A percentile compares a stretch with the other conserved stretches of the same genome.
Evolutionary conservation across 2,329 filamentous ascomycete genomes (phyloP).

Genomic region (Simplicillium aogashimaense): DNA sequence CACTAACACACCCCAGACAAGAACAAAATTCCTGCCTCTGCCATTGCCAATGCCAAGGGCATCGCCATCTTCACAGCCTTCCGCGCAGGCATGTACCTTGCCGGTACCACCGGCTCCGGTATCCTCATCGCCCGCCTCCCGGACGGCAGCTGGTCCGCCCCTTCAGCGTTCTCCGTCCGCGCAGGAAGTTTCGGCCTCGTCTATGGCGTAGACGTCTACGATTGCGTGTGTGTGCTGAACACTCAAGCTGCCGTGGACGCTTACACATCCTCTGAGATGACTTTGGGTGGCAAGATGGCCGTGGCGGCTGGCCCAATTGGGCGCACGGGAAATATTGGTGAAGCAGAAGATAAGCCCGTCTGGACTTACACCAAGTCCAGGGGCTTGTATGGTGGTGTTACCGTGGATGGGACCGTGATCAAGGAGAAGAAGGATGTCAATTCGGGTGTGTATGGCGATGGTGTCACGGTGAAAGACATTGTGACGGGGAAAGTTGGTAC

Average conservation of each 20-base stretch:
- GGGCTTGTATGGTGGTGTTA: slow-evolving; percentile 57
- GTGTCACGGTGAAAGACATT: neutral
- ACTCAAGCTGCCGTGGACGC: slow-evolving; percentile 55
- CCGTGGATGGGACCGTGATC: slow-evolving; percentile 66
- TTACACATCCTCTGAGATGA: slow-evolving; percentile 56
- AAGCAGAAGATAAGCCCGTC: slow-evolving; percentile 44
- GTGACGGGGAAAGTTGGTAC: no score
- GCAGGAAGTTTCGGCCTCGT: slow-evolving; percentile 61
- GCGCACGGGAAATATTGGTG: slow-evolving; percentile 52
- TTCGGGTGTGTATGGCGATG: slow-evolving; percentile 54
- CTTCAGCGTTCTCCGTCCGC: slow-evolving; percentile 61
- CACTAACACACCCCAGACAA: slow-evolving; percentile 5
- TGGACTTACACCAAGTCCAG: slow-evolving; percentile 39
- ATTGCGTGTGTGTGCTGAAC: slow-evolving; percentile 67
- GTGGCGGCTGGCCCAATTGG: slow-evolving; percentile 49
- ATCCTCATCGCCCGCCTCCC: slow-evolving; percentile 39
- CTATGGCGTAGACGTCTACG: slow-evolving; percentile 65
- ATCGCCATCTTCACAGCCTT: slow-evolving; percentile 51
- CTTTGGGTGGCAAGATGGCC: slow-evolving; percentile 57
- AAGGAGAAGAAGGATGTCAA: slow-evolving; percentile 65
- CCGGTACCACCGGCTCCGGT: slow-evolving; percentile 46
- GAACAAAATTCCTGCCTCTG: slow-evolving; percentile 23
- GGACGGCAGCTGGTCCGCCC: slow-evolving; percentile 56
- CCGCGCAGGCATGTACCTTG: slow-evolving; percentile 46
- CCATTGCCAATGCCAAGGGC: slow-evolving; percentile 43